Base-by-base conservation (phyloP, 768 basidiomycete species). In the Pleurotus sapidus region DNA sequence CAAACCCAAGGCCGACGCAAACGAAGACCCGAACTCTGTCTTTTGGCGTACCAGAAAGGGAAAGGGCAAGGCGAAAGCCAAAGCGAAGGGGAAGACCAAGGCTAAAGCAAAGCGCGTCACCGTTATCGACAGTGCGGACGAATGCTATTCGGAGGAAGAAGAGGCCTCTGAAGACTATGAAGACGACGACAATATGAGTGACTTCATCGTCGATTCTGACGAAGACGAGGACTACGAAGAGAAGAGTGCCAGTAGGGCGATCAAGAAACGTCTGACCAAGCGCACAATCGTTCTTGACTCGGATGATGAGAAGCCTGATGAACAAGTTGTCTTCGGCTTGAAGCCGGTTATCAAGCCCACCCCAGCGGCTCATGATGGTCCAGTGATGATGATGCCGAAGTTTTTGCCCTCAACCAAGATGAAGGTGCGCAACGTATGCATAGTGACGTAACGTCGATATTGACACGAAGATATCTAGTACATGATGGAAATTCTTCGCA, bases 371-470 rank as follows among this genome's bases (percentile, higher is more conserved):
- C 68, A 70, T 5, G 42, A 45, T 5, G 42, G 42, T 23, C n/a
- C 42, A 15, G 67, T 83, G 57, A 75, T 77, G 61, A 59, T 75
- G 11, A 76, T 84, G 72, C 75, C 84, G 14, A 72, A 76, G 30
- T 86, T 88, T 68, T 64, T 86, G 38, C 86, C 87, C 0, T 87
- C 87, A 4, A 87, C 86, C 2, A 91, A 90, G 77, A 87, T 89
- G 87, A 84, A 85, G 74, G 84, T 84, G 58, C 42, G 25, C 42
- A n/a, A 11, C 12, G 3, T 23, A 46, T 24, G 34, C n/a, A 30
- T 34, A 34, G 8, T 3, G 30, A 9, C 9, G 30, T 34, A 34
- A 11, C 30, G 30, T 3, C 30, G 30, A 11, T 37, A 15, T 38
- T 59, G 23, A 55, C 46, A 3, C 53, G 3, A 49, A 43, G 20